Evolutionary conservation across 192 early-diverging fungal genomes (phyloP).

Genomic region (Coemansia sp.): DNA sequence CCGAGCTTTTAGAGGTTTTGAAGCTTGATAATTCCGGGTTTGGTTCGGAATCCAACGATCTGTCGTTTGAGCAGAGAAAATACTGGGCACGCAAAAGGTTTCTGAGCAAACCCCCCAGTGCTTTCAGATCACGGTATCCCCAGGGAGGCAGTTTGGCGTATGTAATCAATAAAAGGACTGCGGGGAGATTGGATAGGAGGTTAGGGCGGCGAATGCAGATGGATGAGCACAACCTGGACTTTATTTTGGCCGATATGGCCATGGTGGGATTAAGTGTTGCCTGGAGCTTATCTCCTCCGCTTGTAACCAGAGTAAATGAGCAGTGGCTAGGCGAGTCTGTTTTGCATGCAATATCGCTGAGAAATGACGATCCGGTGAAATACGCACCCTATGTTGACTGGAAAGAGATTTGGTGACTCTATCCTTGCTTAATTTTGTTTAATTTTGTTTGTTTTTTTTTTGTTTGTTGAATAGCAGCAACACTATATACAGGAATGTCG

Average conservation of each 20-base stretch:
- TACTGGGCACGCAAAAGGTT: constrained; percentile 2
- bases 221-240: constrained; percentile 18
- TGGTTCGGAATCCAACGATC: not conserved
- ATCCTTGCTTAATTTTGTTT: not conserved
- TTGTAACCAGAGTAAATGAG: too few species aligned
- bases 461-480: too few species aligned
- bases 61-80: constrained; percentile 7
- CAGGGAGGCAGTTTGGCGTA: constrained; percentile 16
- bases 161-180: constrained; percentile 15
- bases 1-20: not conserved
- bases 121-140: constrained; percentile 15
- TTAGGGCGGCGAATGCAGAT: constrained; percentile 7
- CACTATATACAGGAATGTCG: too few species aligned
- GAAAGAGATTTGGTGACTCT: constrained; percentile 9
- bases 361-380: constrained; percentile 13
- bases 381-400: constrained; percentile 22
- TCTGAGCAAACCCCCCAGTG: not conserved
- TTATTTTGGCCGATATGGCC: constrained; percentile 21
- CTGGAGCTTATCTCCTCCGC: constrained; percentile 29
- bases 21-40: too few species aligned
- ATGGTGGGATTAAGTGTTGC: constrained; percentile 12
- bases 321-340: constrained; percentile 20
- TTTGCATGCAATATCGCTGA: constrained; percentile 8
- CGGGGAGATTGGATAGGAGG: constrained; percentile 7
- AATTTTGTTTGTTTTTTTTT: not conserved